Evolutionary conservation across 495 filamentous ascomycete genomes (phyloP).

Genomic region (Trichoderma virens): DNA sequence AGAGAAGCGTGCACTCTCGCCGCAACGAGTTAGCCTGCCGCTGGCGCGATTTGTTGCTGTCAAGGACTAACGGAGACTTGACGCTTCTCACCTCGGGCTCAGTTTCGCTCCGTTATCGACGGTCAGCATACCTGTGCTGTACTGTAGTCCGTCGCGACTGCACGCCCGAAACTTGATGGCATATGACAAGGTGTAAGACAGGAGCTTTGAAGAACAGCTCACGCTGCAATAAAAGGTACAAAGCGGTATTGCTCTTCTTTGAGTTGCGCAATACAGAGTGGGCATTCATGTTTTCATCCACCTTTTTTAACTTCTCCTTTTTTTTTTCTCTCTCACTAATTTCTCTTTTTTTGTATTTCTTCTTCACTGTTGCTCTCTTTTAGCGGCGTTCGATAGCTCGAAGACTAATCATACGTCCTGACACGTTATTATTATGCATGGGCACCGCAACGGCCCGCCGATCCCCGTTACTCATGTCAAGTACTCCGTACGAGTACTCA

Average conservation of each 20-base stretch:
- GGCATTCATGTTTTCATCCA: too few species aligned
- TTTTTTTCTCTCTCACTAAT: too few species aligned
- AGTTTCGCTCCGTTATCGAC: not conserved
- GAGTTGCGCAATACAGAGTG: too few species aligned
- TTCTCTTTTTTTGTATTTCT: not conserved
- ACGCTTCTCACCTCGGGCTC: too few species aligned
- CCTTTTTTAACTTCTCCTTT: too few species aligned
- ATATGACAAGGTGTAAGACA: too few species aligned
- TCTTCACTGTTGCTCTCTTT: not conserved
- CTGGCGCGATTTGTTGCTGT: not conserved
- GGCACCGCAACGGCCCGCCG: not conserved
- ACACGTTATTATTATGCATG: not conserved
- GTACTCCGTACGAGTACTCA: not conserved
- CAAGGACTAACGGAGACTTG: not conserved
- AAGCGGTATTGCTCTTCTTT: too few species aligned
- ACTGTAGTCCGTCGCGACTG: too few species aligned
- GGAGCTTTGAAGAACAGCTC: too few species aligned
- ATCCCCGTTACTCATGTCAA: not conserved
- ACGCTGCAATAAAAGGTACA: too few species aligned
- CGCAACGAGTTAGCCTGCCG: conserved; percentile 1
- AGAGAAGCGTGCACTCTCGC: not conserved
- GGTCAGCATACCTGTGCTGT: not conserved
- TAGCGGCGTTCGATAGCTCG: conserved; percentile 3
- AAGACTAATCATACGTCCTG: not conserved
- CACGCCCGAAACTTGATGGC: too few species aligned